These are phyloP conservation scores for Leptodermis oblonga DNA, from an alignment of 257 asterid species.

Conservation along the genomic window DNA sequence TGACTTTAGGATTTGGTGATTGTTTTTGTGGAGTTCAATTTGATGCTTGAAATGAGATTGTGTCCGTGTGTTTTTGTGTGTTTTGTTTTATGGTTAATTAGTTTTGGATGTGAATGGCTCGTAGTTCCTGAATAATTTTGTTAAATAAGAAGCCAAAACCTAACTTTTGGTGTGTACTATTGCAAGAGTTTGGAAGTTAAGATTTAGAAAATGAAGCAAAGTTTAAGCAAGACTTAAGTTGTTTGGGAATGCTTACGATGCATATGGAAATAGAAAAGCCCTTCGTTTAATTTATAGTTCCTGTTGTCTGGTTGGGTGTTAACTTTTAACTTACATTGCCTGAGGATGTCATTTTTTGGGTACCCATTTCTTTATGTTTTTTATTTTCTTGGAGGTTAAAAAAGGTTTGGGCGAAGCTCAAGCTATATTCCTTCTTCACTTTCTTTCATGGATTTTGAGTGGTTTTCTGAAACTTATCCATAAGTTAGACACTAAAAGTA, in stretches of 20 bases:
- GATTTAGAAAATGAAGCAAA: too few species aligned
- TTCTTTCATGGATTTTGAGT: slow-evolving; percentile 1
- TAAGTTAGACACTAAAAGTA: not conserved
- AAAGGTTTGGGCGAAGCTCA: not conserved
- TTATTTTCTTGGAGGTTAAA: not conserved
- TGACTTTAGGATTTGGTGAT: not conserved
- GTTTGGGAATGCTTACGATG: not conserved
- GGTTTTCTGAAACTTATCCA: too few species aligned
- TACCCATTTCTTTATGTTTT: too few species aligned
- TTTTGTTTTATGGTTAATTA: not conserved
- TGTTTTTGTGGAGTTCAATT: not conserved
- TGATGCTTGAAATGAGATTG: not conserved
- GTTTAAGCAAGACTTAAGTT: not conserved
- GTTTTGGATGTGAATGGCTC: not conserved
- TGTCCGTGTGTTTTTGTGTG: not conserved
- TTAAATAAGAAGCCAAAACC: not conserved
- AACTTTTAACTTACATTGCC: not conserved
- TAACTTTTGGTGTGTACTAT: not conserved
- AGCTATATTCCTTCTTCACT: not conserved
- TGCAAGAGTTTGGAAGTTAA: not conserved
- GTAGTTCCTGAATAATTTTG: slow-evolving; percentile 5
- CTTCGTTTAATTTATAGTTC: too few species aligned
- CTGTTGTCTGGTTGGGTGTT: not conserved
- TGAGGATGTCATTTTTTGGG: not conserved
- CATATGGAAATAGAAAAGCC: not conserved